phyloP scores from a whole-genome alignment of 495 filamentous ascomycete genomes.

The Podospora pseudocomata region DNA sequence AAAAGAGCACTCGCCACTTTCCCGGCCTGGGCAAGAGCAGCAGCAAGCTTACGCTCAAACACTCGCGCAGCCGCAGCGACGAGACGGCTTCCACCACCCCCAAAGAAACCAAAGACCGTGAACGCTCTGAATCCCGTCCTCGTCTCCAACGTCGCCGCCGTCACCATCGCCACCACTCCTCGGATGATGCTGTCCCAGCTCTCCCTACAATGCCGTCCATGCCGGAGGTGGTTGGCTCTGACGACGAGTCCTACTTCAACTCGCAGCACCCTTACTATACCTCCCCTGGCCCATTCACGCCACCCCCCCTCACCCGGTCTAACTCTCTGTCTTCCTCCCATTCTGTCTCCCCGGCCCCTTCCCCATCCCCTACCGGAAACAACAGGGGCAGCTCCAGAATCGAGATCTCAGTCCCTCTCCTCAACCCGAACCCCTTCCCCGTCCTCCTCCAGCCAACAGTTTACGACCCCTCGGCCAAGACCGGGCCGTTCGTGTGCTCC shows the following conservation, averaged over 20 bases:
- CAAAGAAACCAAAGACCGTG: constrained; percentile 10
- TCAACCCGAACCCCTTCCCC: constrained; percentile 41
- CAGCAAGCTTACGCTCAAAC: constrained; percentile 33
- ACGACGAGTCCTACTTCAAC: constrained; percentile 35
- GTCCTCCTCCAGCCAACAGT: constrained; percentile 43
- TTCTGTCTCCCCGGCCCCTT: constrained; percentile 2
- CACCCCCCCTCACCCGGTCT: constrained; percentile 5
- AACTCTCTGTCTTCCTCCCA: constrained; percentile 11
- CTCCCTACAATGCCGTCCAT: constrained; percentile 23
- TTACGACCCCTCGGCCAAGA: constrained; percentile 43
- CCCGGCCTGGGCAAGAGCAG: constrained; percentile 24
- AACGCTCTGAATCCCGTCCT: constrained; percentile 18
- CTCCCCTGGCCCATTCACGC: constrained; percentile 5
- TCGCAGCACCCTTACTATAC: neutral
- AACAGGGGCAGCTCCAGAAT: constrained; percentile 9
- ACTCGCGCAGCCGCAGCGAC: constrained; percentile 30
- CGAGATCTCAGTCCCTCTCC: constrained; percentile 48
- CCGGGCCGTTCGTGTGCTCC: constrained; percentile 23
- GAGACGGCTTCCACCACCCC: constrained; percentile 12
- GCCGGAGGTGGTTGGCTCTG: constrained; percentile 40
- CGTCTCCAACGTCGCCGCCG: constrained; percentile 25
- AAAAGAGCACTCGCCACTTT: constrained; percentile 24
- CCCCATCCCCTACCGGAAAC: constrained; percentile 10
- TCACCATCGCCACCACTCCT: constrained; percentile 33
- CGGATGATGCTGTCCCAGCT: constrained; percentile 20